Evolutionary conservation across 1,139 yeast species (phyloP).

Genomic region (Suhomyces kunorum): DNA sequence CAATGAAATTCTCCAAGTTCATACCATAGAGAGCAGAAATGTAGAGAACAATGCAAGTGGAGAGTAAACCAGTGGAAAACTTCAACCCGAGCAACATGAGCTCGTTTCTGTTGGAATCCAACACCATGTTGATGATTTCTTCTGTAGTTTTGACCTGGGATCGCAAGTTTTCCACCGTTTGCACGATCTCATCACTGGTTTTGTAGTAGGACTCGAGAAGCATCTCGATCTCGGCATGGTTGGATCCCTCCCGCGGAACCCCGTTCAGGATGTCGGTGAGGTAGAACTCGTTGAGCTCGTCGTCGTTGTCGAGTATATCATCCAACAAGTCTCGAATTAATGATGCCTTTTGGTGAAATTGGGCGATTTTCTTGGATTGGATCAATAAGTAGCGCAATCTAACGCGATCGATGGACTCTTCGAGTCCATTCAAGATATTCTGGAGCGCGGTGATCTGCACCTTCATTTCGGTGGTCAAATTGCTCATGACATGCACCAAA

Average conservation of each 20-base stretch:
- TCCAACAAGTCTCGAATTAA: conserved; percentile 44
- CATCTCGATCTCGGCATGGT: conserved; percentile 47
- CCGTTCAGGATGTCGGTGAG: conserved; percentile 34
- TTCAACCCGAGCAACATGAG: conserved; percentile 48
- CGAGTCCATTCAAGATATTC: conserved; percentile 40
- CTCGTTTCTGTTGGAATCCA: conserved; percentile 50
- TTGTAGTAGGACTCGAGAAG: conserved; percentile 47
- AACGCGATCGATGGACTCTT: conserved; percentile 41
- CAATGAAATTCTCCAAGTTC: conserved; percentile 42
- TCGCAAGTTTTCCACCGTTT: conserved; percentile 42
- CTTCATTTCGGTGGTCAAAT: conserved; percentile 44
- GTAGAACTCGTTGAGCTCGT: conserved; percentile 42
- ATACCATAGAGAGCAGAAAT: conserved; percentile 48
- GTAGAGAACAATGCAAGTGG: conserved; percentile 43
- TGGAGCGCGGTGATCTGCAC: conserved; percentile 44
- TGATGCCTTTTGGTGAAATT: conserved; percentile 44
- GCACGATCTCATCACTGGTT: conserved; percentile 48
- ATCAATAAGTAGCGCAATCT: conserved; percentile 44
- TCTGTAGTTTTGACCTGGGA: conserved; percentile 49
- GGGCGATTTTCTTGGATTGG: conserved; percentile 46
- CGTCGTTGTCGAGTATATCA: conserved; percentile 43
- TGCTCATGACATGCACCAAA: conserved; percentile 39
- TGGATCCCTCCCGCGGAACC: conserved; percentile 28
- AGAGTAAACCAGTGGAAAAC: conserved; percentile 43
- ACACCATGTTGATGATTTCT: conserved; percentile 47